Conservation (phyloP, 2,329 filamentous ascomycete species). For the Lachnum nothofagi region DNA sequence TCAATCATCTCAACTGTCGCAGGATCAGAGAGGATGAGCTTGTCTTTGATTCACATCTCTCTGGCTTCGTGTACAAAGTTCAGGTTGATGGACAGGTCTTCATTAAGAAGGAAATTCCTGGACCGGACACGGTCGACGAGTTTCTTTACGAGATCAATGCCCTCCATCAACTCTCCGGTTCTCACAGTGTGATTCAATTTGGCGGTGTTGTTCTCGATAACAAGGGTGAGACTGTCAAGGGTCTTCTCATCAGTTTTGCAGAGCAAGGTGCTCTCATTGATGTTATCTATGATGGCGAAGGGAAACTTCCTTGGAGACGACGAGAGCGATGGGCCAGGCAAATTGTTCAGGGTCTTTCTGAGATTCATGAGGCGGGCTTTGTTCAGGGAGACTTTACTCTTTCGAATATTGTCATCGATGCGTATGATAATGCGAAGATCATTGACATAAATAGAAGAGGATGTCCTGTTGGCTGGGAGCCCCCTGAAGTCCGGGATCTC, state of each 20-base stretch:
- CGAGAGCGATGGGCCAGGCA: slow-evolving; percentile 86
- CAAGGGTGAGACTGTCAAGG: slow-evolving; percentile 67
- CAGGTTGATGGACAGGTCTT: slow-evolving; percentile 60
- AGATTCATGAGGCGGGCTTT: slow-evolving; percentile 93
- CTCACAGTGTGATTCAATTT: slow-evolving; percentile 75
- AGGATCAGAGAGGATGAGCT: slow-evolving; percentile 69
- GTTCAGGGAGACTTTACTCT: slow-evolving; percentile 97
- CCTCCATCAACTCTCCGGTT: slow-evolving; percentile 69
- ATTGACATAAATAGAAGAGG: slow-evolving; percentile 97
- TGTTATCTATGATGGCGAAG: slow-evolving; percentile 74
- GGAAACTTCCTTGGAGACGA: slow-evolving; percentile 58
- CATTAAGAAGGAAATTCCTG: slow-evolving; percentile 98
- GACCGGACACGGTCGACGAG: slow-evolving; percentile 90
- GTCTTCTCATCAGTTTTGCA: slow-evolving; percentile 82
- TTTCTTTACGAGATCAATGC: slow-evolving; percentile 98
- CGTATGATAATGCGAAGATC: slow-evolving; percentile 80
- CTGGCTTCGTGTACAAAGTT: slow-evolving; percentile 96
- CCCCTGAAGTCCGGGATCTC: slow-evolving; percentile 79
- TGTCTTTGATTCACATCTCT: slow-evolving; percentile 85
- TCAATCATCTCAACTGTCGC: slow-evolving; percentile 66
- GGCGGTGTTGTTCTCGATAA: slow-evolving; percentile 86
- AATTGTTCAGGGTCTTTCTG: slow-evolving; percentile 80
- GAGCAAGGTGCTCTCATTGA: slow-evolving; percentile 84
- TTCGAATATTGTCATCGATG: slow-evolving; percentile 93
- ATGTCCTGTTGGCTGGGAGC: slow-evolving; percentile 97